These are phyloP conservation scores for Bidens hawaiensis DNA, from an alignment of 140 eudicot species.

Conservation along the genomic window DNA sequence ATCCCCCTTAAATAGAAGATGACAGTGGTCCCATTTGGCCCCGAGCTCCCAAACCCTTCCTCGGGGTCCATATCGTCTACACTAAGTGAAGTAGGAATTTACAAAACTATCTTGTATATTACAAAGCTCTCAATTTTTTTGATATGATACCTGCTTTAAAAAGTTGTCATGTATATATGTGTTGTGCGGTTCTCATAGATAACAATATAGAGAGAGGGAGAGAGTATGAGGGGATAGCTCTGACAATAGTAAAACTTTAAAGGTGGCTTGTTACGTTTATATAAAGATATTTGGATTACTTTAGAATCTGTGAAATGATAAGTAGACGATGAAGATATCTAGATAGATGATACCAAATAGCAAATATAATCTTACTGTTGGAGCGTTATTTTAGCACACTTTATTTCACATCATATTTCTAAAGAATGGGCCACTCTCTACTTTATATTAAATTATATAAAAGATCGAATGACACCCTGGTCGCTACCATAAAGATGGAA, in stretches of 20 bases:
- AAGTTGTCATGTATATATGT: no score
- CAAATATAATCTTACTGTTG: conserved; percentile 11
- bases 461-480: conserved; percentile 24
- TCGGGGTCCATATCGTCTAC: no score
- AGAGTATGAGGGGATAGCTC: neutral
- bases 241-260: neutral
- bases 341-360: neutral
- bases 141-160: no score
- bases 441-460: conserved; percentile 17
- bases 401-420: conserved; percentile 25
- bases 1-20: no score
- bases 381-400: conserved; percentile 10
- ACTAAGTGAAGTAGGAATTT: no score
- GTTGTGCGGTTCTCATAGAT: no score
- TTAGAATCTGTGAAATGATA: conserved; percentile 18
- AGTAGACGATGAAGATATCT: conserved; percentile 17
- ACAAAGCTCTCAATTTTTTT: no score
- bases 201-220: no score
- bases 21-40: no score
- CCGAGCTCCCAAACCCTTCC: no score
- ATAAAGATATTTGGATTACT: neutral
- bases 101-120: no score
- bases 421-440: conserved; percentile 21
- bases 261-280: neutral
- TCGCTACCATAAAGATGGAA: conserved; percentile 5